phyloP scores from a whole-genome alignment of 2,329 filamentous ascomycete species.

The Pseudodiploospora longispora region DNA sequence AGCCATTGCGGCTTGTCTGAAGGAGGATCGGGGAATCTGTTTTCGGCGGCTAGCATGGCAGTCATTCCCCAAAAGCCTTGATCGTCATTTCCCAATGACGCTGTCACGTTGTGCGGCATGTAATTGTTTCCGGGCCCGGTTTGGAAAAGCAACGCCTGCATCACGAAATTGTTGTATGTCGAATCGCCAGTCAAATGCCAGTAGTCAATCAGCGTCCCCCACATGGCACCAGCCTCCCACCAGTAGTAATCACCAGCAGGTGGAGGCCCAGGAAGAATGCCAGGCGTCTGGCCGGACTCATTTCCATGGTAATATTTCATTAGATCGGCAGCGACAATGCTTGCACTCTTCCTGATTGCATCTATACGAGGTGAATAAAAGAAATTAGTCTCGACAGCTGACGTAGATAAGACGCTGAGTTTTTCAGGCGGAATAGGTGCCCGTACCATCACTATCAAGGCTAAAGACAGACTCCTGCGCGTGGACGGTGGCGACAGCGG shows the following conservation, averaged over 20 bases:
- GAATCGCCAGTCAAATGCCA: slow-evolving; percentile 54
- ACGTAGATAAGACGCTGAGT: too few species aligned
- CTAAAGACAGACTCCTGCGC: slow-evolving; percentile 4
- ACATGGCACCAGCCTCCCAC: slow-evolving; percentile 59
- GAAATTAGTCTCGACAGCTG: not conserved
- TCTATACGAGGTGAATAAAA: slow-evolving; percentile 15
- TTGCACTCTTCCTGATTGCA: slow-evolving; percentile 31
- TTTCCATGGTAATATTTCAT: slow-evolving; percentile 40
- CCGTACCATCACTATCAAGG: slow-evolving; percentile 2
- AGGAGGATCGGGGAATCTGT: slow-evolving; percentile 47
- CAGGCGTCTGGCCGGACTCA: slow-evolving; percentile 34
- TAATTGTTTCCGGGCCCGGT: slow-evolving; percentile 44
- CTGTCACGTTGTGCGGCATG: slow-evolving; percentile 46
- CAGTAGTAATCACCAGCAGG: slow-evolving; percentile 48
- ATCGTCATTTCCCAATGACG: slow-evolving; percentile 53
- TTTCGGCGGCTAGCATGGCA: slow-evolving; percentile 52
- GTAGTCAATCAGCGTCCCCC: slow-evolving; percentile 56
- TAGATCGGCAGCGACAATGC: slow-evolving; percentile 34
- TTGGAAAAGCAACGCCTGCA: slow-evolving; percentile 44
- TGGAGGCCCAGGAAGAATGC: slow-evolving; percentile 41
- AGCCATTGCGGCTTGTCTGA: slow-evolving; percentile 43
- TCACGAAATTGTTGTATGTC: slow-evolving; percentile 48
- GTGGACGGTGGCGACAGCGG: slow-evolving; percentile 2
- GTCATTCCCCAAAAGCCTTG: slow-evolving; percentile 61
- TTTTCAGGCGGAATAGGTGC: not conserved